Percentiles rank a stretch among this genome's conserved stretches.
phyloP scores from a whole-genome alignment of 192 early-diverging fungal genomes.

The Helicostylum pulchrum region DNA sequence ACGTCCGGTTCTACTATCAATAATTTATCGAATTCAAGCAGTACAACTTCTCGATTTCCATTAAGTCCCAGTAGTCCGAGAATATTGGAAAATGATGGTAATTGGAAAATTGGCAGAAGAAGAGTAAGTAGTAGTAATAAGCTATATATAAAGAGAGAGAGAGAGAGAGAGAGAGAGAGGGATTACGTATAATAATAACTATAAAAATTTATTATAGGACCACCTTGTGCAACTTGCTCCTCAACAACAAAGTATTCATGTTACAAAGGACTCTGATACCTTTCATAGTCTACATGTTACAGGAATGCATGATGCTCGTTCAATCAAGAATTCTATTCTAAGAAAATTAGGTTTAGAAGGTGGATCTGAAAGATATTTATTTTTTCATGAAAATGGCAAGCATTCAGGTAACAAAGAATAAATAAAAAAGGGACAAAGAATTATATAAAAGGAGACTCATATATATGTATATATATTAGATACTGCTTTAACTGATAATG shows the following conservation, averaged over 20 bases:
- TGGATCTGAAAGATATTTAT: slow-evolving; percentile 22
- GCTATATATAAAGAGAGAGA: too few species aligned
- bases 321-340: slow-evolving; percentile 23
- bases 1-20: too few species aligned
- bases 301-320: slow-evolving; percentile 18
- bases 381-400: slow-evolving; percentile 28
- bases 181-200: too few species aligned
- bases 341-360: slow-evolving; percentile 22
- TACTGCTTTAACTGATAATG: slow-evolving; percentile 10
- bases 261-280: slow-evolving; percentile 27
- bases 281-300: slow-evolving; percentile 29
- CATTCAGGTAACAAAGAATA: slow-evolving; percentile 4
- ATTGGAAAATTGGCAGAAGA: slow-evolving; percentile 1
- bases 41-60: background rate
- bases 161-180: too few species aligned
- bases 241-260: slow-evolving; percentile 28
- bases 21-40: background rate
- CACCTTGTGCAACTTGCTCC: background rate
- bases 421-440: background rate
- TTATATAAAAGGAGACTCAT: background rate
- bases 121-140: background rate
- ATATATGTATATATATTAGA: slow-evolving; percentile 8
- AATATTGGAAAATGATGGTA: slow-evolving; percentile 2
- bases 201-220: too few species aligned
- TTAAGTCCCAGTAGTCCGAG: slow-evolving; percentile 4